Evolutionary conservation across 2,329 filamentous ascomycete genomes (phyloP).

Genomic region (Zymoseptoria crescenta): DNA sequence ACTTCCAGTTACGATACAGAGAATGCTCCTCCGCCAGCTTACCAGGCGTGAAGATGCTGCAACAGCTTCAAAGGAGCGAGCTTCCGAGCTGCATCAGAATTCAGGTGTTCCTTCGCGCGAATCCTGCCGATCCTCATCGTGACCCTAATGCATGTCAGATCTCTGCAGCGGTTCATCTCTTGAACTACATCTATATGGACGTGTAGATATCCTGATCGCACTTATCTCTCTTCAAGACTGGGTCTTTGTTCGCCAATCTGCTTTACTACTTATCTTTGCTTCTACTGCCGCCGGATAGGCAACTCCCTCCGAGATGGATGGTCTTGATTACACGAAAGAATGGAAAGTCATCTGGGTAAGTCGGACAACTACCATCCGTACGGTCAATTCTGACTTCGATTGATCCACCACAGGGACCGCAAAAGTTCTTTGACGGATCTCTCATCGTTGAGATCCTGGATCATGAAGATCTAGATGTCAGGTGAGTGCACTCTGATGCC

Average conservation of each 20-base stretch:
- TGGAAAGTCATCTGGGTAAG: conserved; percentile 2
- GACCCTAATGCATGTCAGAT: neutral
- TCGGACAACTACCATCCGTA: neutral
- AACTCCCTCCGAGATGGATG: neutral
- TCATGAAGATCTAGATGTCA: conserved; percentile 5
- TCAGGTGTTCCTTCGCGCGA: neutral
- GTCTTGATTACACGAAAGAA: conserved; percentile 1
- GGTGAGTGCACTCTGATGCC: conserved; percentile 1
- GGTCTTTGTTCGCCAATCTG: too few species aligned
- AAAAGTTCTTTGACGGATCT: conserved; percentile 7
- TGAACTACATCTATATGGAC: neutral
- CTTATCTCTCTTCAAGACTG: neutral
- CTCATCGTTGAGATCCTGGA: conserved; percentile 7
- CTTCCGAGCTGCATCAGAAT: neutral
- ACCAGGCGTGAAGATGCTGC: too few species aligned
- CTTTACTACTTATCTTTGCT: too few species aligned
- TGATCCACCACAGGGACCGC: neutral
- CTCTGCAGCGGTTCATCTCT: neutral
- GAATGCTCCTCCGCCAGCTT: too few species aligned
- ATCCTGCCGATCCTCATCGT: neutral
- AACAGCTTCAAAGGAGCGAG: neutral
- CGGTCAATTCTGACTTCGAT: neutral
- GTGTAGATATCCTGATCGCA: neutral
- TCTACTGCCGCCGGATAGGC: too few species aligned
- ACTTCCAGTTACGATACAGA: too few species aligned